These are phyloP conservation scores for Dicorynia guianensis DNA, from an alignment of 306 rosid species.

Conservation along the genomic window DNA sequence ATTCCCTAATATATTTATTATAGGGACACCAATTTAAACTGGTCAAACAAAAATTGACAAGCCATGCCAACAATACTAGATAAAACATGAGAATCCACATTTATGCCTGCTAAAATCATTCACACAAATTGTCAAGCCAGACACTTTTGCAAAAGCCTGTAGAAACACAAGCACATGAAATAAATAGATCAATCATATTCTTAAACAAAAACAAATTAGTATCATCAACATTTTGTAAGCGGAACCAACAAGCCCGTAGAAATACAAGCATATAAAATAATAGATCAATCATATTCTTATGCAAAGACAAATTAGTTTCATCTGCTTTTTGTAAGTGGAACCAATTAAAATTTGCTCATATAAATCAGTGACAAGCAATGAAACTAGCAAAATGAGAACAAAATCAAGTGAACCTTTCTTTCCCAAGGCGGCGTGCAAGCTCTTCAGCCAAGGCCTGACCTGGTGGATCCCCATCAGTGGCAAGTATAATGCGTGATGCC, in stretches of 20 bases:
- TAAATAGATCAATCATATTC: background rate
- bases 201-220: background rate
- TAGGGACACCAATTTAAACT: background rate
- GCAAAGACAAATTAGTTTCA: background rate
- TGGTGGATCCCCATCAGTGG: slow-evolving; percentile 94
- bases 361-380: slow-evolving; percentile 25
- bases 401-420: slow-evolving; percentile 69
- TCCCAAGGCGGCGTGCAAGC: slow-evolving; percentile 97
- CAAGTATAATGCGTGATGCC: slow-evolving; percentile 91
- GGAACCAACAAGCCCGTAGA: background rate
- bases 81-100: background rate
- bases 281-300: background rate
- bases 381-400: slow-evolving; percentile 26
- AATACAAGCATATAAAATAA: too few species aligned
- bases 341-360: slow-evolving; percentile 13
- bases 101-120: background rate
- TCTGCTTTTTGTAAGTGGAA: slow-evolving; percentile 8
- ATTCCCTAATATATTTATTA: too few species aligned
- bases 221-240: slow-evolving; percentile 17
- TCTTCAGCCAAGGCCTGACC: slow-evolving; percentile 99
- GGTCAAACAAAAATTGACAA: background rate
- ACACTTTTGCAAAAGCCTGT: background rate
- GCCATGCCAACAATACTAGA: background rate
- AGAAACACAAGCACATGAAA: background rate
- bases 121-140: background rate